phyloP scores from a whole-genome alignment of 2,329 filamentous ascomycete genomes.

The Hypoxylon sp. region DNA sequence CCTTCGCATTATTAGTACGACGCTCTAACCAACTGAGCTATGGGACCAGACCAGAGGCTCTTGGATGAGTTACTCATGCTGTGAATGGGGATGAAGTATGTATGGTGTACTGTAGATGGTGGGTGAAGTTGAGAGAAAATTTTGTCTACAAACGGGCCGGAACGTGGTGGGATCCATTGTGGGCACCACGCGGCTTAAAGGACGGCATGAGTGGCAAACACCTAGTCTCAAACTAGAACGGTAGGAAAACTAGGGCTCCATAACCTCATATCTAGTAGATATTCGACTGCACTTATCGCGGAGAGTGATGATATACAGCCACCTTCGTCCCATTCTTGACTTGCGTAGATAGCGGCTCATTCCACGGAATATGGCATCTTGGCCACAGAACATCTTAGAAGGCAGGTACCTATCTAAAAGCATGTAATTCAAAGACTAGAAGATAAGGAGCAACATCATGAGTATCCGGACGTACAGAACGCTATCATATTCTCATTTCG shows the following conservation, averaged over 20 bases:
- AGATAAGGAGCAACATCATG: too few species aligned
- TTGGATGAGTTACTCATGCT: background rate
- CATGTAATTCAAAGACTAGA: too few species aligned
- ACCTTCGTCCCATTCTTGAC: too few species aligned
- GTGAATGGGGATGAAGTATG: conserved; percentile 1
- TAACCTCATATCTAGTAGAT: background rate
- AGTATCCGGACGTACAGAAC: background rate
- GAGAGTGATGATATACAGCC: background rate
- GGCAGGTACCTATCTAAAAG: too few species aligned
- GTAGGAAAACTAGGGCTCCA: background rate
- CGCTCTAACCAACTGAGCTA: conserved; percentile 40
- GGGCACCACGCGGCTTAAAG: background rate
- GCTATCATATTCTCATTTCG: background rate
- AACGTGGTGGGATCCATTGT: conserved; percentile 9
- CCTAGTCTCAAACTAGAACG: background rate
- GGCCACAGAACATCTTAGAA: too few species aligned
- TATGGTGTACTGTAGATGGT: background rate
- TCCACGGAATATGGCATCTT: too few species aligned
- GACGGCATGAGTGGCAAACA: background rate
- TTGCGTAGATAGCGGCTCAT: background rate
- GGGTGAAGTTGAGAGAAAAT: background rate
- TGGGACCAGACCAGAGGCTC: conserved; percentile 15
- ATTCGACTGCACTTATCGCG: background rate
- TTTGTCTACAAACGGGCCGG: conserved; percentile 6
- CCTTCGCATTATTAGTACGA: conserved; percentile 40